Evolutionary conservation across 805 yeast genomes (phyloP).

Genomic region (Suhomyces sp.): DNA sequence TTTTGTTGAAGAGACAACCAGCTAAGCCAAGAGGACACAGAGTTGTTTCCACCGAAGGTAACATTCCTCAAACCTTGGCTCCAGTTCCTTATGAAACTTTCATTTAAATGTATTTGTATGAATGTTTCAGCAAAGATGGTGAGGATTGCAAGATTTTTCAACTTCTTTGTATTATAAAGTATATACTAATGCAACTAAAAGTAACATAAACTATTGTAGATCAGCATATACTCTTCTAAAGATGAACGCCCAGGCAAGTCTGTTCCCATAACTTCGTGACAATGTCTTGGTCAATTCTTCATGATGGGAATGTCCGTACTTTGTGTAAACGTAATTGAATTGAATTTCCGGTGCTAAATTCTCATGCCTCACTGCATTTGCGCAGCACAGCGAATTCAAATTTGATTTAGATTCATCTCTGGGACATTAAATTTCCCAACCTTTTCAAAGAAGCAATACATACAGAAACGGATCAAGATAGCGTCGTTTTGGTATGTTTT

Average conservation of each 20-base stretch:
- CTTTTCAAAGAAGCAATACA: neutral
- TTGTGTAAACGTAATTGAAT: neutral
- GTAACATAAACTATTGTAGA: conserved; percentile 1
- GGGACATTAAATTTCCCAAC: neutral
- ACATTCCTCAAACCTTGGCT: conserved; percentile 94
- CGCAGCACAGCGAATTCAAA: neutral
- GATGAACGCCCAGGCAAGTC: neutral
- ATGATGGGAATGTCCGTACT: neutral
- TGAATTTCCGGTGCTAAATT: neutral
- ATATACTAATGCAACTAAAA: conserved; percentile 10
- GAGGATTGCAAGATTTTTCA: neutral
- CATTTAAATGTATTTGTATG: conserved; percentile 57
- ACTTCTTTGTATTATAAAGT: conserved; percentile 5
- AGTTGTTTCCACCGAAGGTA: conserved; percentile 75
- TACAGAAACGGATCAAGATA: neutral
- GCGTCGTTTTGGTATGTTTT: neutral
- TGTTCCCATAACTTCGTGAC: too few relatives aligned
- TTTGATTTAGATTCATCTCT: too few relatives aligned
- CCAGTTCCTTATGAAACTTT: conserved; percentile 99
- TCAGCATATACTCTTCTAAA: too few relatives aligned
- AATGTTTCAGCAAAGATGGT: conserved; percentile 1
- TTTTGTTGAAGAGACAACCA: conserved; percentile 96
- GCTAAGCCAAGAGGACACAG: conserved; percentile 94
- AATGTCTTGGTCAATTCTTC: too few relatives aligned
- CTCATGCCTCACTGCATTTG: neutral